Conservation (phyloP, 2,329 filamentous ascomycete genomes). For the Alternaria triticimaculans region DNA sequence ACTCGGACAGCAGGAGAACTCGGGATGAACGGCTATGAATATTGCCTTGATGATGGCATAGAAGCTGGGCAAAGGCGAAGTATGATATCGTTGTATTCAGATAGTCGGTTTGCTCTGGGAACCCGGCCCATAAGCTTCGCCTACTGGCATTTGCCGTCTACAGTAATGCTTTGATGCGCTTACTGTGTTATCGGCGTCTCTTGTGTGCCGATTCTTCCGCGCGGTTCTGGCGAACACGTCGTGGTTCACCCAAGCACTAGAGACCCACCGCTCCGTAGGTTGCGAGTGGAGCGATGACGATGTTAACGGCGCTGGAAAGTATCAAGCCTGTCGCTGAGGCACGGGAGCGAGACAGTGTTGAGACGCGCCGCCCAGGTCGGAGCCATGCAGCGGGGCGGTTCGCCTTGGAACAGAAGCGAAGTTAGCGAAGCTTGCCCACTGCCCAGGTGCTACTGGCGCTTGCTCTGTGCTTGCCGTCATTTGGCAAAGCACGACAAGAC, state of each 20-base stretch:
- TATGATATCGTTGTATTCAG: background rate
- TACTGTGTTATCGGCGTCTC: background rate
- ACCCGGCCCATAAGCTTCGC: background rate
- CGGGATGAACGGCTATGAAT: background rate
- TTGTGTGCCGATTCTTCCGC: conserved; percentile 1
- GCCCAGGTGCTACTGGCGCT: conserved; percentile 9
- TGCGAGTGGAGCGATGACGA: conserved; percentile 13
- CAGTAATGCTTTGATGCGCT: background rate
- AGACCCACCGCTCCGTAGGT: background rate
- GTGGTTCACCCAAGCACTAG: background rate
- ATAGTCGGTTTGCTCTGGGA: background rate
- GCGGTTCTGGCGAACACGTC: background rate
- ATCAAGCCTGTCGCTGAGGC: conserved; percentile 4
- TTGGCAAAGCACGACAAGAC: background rate
- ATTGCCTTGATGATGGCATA: background rate
- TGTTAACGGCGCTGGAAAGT: conserved; percentile 2
- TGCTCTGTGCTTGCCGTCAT: conserved; percentile 9
- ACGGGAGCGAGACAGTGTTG: conserved; percentile 13
- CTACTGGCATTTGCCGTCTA: background rate
- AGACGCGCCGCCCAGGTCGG: conserved; percentile 11
- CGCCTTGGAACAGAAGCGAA: conserved; percentile 2
- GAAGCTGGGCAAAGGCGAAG: background rate
- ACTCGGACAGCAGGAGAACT: background rate
- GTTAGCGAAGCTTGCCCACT: background rate
- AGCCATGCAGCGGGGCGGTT: conserved; percentile 22